Evolutionary conservation across 345 rosid species (phyloP), one percentile per base, ranked within the genome.

Genomic region (Odontarrhena argentea): DNA sequence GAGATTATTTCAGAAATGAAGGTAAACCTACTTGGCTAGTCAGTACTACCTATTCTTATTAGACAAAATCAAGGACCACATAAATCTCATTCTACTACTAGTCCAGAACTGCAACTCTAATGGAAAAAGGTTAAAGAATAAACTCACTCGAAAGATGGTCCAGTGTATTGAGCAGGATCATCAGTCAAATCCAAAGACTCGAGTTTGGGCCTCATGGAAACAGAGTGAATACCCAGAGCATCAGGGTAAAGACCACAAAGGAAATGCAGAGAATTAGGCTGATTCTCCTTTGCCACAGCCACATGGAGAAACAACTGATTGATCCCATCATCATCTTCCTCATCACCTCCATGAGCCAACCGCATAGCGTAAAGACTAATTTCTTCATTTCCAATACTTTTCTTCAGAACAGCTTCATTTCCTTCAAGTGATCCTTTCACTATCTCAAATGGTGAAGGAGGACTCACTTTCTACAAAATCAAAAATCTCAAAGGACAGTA

Each of bases 231-330:
- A 25, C 97, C 96, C 60, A 91, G 67, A 0, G 97, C 97, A 69
- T 93, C 99, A 0, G 97, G 96, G 77, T 93, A 88, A 77, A 93
- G 74, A 12, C 92, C 99, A 18, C 99, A 93, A 4, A 91, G 86
- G 69, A 93, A 87, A 64, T 85, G 92, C 63, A 91, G 60, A 40
- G 95, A 87, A 15, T 85, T 71, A 48, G 74, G 70, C 50, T 83
- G 87, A n/a, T 70, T 85, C 14, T 84, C 89, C 86, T 93, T 91
- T 25, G 91, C 78, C 13, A 93, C 85, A 72, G 87, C 82, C 22
- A 93, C 96, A 41, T 85, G 97, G 42, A 93, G 85, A 60, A 90
- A 93, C 76, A 93, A 47, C 78, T 90, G 97, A 65, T 85, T 86
- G 38, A 88, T 88, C 45, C 80, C 90, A 55, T 75, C 96, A 6